Evolutionary conservation across 148 eudicot species (phyloP).

Genomic region (Fallopia convolvulus): DNA sequence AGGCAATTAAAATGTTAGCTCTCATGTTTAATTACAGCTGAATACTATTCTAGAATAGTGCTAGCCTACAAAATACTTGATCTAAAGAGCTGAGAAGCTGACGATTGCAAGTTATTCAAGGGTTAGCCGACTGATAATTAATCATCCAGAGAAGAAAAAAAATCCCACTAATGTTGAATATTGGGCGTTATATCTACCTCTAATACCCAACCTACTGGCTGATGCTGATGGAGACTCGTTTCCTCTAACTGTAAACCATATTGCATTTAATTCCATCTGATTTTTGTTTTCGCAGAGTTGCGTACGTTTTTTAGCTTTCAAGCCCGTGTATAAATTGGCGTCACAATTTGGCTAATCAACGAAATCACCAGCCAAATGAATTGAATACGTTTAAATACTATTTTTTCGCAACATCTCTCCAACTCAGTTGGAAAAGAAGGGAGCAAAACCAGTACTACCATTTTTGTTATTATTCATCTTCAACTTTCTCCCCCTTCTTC

Average conservation of each 20-base stretch:
- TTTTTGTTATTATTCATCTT: not conserved
- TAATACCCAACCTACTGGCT: slow-evolving; percentile 1
- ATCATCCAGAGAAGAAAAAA: not conserved
- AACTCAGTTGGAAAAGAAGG: not conserved
- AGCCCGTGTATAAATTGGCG: not conserved
- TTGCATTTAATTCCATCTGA: not conserved
- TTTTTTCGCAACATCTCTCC: not conserved
- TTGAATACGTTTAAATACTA: not conserved
- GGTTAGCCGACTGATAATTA: not conserved
- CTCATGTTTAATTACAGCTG: too few relatives aligned
- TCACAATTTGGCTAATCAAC: not conserved
- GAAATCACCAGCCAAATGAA: not conserved
- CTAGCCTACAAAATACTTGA: not conserved
- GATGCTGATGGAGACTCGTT: not conserved
- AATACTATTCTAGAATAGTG: not conserved
- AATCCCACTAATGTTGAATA: not conserved
- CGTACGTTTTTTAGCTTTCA: not conserved
- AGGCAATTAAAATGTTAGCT: too few relatives aligned
- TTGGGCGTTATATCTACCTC: not conserved
- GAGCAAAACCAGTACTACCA: not conserved
- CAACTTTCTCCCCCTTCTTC: not conserved
- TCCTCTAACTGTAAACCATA: slow-evolving; percentile 7
- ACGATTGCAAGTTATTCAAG: not conserved
- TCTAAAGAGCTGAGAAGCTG: not conserved
- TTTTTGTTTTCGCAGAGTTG: not conserved